phyloP scores from a whole-genome alignment of 2,329 filamentous ascomycete species.

The Fusarium subtropicale region DNA sequence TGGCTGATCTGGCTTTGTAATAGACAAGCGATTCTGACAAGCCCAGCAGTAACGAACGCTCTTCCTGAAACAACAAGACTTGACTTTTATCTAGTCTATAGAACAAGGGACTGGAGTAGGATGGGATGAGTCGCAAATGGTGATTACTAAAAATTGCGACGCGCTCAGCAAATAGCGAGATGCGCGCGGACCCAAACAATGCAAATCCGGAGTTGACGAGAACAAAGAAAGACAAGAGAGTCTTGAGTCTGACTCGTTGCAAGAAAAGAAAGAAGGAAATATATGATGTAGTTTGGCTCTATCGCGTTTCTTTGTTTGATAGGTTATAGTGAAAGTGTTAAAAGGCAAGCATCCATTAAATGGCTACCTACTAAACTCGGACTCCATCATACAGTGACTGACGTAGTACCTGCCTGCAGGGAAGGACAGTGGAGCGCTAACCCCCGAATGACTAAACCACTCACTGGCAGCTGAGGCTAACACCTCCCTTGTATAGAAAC shows the following conservation, averaged over 20 bases:
- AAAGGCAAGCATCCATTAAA: not conserved
- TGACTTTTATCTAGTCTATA: not conserved
- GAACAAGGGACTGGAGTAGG: not conserved
- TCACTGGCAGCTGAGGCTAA: not conserved
- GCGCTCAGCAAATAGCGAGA: not conserved
- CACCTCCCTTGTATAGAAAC: not conserved
- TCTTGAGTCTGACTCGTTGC: not conserved
- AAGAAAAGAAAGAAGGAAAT: not conserved
- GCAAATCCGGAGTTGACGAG: not conserved
- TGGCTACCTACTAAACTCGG: not conserved
- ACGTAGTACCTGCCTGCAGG: not conserved
- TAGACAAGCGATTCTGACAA: not conserved
- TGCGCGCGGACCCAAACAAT: constrained; percentile 3
- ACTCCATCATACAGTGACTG: not conserved
- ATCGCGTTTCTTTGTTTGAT: constrained; percentile 19
- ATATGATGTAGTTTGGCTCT: not conserved
- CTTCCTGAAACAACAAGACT: not conserved
- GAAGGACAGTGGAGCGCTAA: not conserved
- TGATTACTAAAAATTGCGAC: constrained; percentile 4
- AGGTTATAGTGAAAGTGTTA: not conserved
- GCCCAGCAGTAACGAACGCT: not conserved
- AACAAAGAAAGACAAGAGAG: not conserved
- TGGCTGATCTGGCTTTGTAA: not conserved
- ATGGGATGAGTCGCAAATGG: not conserved
- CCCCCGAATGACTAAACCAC: not conserved